Evolutionary conservation across 2,329 filamentous ascomycete species (phyloP).

Genomic region (Cyphellophora attinorum): DNA sequence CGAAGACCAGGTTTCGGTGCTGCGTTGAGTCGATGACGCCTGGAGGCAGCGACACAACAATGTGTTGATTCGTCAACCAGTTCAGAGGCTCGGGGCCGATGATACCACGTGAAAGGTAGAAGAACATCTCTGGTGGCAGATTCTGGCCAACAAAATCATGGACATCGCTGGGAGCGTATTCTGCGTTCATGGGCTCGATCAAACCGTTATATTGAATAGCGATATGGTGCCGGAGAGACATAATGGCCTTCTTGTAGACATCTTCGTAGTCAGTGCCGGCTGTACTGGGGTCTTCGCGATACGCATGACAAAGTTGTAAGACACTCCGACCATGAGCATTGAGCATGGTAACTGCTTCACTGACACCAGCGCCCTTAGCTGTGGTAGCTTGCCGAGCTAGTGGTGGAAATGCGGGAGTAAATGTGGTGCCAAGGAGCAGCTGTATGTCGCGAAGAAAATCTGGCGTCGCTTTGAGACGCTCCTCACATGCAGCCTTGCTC

Average conservation of each 20-base stretch:
- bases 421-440: conserved; percentile 72
- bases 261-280: conserved; percentile 69
- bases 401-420: conserved; percentile 69
- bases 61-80: conserved; percentile 70
- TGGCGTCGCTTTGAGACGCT: conserved; percentile 29
- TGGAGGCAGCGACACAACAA: conserved; percentile 71
- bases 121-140: conserved; percentile 79
- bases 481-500: conserved; percentile 60
- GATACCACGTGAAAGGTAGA: conserved; percentile 77
- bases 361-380: conserved; percentile 44
- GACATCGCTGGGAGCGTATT: conserved; percentile 69
- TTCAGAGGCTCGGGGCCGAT: conserved; percentile 70
- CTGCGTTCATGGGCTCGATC: conserved; percentile 63
- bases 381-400: conserved; percentile 54
- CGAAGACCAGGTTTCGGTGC: conserved; percentile 70
- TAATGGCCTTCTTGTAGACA: conserved; percentile 74
- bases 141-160: conserved; percentile 86
- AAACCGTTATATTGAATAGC: conserved; percentile 69
- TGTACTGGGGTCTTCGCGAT: conserved; percentile 66
- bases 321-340: conserved; percentile 58
- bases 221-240: conserved; percentile 81
- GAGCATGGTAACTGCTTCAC: conserved; percentile 70
- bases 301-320: conserved; percentile 62
- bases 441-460: conserved; percentile 54
- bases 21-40: conserved; percentile 72